Evolutionary conservation across 2,329 filamentous ascomycete genomes (phyloP).

Genomic region (Neoascochyta sp.): DNA sequence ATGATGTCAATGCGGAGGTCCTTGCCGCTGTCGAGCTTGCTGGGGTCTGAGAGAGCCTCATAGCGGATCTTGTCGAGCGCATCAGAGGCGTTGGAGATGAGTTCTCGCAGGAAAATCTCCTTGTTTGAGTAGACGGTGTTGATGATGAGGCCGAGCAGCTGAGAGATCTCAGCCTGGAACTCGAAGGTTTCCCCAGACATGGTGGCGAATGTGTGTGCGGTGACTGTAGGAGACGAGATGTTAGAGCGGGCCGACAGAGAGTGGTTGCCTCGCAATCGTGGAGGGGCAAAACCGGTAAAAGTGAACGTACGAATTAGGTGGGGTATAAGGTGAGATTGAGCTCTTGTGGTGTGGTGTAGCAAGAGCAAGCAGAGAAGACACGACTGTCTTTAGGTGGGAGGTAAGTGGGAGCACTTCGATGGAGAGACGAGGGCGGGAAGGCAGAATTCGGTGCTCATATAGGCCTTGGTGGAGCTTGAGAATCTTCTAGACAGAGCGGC

Average conservation of each 20-base stretch:
- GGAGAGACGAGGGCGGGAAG: conserved; percentile 14
- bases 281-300: conserved; percentile 12
- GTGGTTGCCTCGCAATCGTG: conserved; percentile 4
- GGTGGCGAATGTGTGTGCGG: conserved; percentile 40
- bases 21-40: conserved; percentile 95
- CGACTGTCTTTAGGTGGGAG: conserved; percentile 14
- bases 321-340: conserved; percentile 15
- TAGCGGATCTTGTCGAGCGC: conserved; percentile 99
- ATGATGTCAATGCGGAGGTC: conserved; percentile 99
- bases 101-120: conserved; percentile 98
- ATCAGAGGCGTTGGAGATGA: conserved; percentile 98
- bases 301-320: conserved; percentile 23
- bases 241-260: conserved; percentile 8
- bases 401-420: conserved; percentile 23
- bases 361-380: conserved; percentile 23
- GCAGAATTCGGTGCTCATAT: conserved; percentile 32
- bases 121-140: conserved; percentile 99
- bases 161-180: conserved; percentile 99
- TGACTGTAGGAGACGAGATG: conserved; percentile 9
- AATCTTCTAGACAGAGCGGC: conserved; percentile 38
- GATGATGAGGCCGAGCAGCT: conserved; percentile 99
- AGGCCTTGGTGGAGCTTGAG: conserved; percentile 33
- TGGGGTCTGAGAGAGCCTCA: conserved; percentile 93
- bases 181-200: conserved; percentile 96
- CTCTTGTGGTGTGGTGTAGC: conserved; percentile 17